phyloP scores from a whole-genome alignment of 2,329 filamentous ascomycete genomes.

The Fusarium staphyleae region DNA sequence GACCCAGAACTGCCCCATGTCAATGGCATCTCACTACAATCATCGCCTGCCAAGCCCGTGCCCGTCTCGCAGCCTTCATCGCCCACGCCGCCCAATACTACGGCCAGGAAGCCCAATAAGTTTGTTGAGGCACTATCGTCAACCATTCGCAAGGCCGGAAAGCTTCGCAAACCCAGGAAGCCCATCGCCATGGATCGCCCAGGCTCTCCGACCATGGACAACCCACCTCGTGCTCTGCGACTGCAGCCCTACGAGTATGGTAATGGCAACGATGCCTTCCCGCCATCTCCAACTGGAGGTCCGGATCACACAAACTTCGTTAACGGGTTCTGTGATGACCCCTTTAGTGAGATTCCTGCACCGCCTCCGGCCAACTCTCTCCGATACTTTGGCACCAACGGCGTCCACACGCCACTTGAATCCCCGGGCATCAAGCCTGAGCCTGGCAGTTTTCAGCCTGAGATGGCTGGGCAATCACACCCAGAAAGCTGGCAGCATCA shows the following conservation, averaged over 20 bases:
- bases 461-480: conserved; percentile 30
- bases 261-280: conserved; percentile 36
- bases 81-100: conserved; percentile 44
- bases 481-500: conserved; percentile 34
- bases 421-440: conserved; percentile 49
- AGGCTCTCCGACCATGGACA: conserved; percentile 46
- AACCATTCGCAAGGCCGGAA: conserved; percentile 51
- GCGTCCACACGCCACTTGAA: conserved; percentile 48
- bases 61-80: conserved; percentile 44
- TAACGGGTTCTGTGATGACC: conserved; percentile 49
- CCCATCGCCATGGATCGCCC: conserved; percentile 33
- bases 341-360: conserved; percentile 46
- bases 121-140: conserved; percentile 53
- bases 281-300: conserved; percentile 41
- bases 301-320: conserved; percentile 44
- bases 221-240: conserved; percentile 46
- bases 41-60: conserved; percentile 44
- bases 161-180: conserved; percentile 45
- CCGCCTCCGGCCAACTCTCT: conserved; percentile 36
- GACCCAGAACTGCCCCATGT: conserved; percentile 57
- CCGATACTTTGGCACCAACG: conserved; percentile 45
- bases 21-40: conserved; percentile 55
- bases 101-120: conserved; percentile 47
- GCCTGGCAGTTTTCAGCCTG: conserved; percentile 39
- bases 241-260: conserved; percentile 40